phyloP scores from a whole-genome alignment of 305 asterid species.

The Fraxinus baroniana region DNA sequence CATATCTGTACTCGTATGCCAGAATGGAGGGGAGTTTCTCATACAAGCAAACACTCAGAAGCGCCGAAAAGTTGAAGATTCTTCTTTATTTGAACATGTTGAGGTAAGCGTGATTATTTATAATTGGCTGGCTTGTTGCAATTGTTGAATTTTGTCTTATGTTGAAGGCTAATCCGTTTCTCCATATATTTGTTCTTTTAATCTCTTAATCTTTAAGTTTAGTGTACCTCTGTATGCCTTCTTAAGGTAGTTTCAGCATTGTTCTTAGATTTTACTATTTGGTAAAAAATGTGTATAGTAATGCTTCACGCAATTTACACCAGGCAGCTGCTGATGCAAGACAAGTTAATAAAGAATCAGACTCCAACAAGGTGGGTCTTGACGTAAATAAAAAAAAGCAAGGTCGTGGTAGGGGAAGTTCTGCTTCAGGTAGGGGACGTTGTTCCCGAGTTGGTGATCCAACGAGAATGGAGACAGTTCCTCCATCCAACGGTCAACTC shows the following conservation, averaged over 20 bases:
- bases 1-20: constrained; percentile 28
- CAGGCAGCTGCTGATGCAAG: constrained; percentile 51
- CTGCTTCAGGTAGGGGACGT: constrained; percentile 81
- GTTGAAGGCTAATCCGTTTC: constrained; percentile 16
- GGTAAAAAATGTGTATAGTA: constrained; percentile 22
- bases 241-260: constrained; percentile 20
- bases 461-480: constrained; percentile 44
- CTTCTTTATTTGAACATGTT: constrained; percentile 43
- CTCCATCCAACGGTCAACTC: constrained; percentile 60
- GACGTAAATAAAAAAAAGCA: constrained; percentile 70
- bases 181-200: constrained; percentile 12
- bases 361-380: constrained; percentile 43
- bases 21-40: constrained; percentile 85
- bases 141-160: not conserved
- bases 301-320: constrained; percentile 34
- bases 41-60: constrained; percentile 84
- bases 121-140: constrained; percentile 17
- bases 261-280: constrained; percentile 11
- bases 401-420: constrained; percentile 70
- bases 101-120: constrained; percentile 53
- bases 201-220: constrained; percentile 24
- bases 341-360: constrained; percentile 54
- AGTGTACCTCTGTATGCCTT: constrained; percentile 23
- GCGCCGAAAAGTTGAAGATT: constrained; percentile 66
- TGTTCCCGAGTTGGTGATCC: constrained; percentile 67